Conservation (phyloP, 805 yeast genomes). For the Kuraishia floccosa region DNA sequence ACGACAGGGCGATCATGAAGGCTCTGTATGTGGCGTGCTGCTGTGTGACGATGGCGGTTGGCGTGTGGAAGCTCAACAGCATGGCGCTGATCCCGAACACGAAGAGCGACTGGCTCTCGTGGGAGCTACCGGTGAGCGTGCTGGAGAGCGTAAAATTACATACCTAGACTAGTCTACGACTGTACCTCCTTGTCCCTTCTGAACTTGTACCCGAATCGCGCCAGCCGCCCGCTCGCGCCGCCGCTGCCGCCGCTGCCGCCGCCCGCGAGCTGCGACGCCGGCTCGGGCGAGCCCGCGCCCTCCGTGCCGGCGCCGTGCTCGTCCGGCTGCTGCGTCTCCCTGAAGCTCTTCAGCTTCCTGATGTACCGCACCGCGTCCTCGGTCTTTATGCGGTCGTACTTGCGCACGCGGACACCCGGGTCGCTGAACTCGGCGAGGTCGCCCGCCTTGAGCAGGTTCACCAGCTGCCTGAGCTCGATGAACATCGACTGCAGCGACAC, state of each 20-base stretch:
- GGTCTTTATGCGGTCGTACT: constrained; percentile 63
- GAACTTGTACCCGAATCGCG: constrained; percentile 3
- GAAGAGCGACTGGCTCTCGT: constrained; percentile 84
- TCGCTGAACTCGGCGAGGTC: constrained; percentile 53
- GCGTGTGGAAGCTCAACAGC: constrained; percentile 70
- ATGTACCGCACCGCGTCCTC: constrained; percentile 58
- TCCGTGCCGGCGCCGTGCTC: neutral
- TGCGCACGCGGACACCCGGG: constrained; percentile 42
- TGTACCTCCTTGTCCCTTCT: constrained; percentile 2
- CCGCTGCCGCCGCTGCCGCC: neutral
- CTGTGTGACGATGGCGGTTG: constrained; percentile 53
- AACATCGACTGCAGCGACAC: constrained; percentile 64
- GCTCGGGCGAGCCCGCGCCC: neutral
- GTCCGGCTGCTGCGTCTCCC: constrained; percentile 4
- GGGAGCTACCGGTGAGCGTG: constrained; percentile 42
- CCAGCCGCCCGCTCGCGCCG: constrained; percentile 1
- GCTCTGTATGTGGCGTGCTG: constrained; percentile 22
- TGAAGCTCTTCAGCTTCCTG: constrained; percentile 33
- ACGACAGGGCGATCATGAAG: constrained; percentile 14
- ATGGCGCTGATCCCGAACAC: constrained; percentile 91
- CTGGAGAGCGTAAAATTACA: constrained; percentile 16
- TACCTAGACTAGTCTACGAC: too few species aligned
- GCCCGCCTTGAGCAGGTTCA: constrained; percentile 58
- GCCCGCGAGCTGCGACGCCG: neutral
- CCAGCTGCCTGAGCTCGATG: constrained; percentile 68